phyloP scores from a whole-genome alignment of 768 basidiomycete species.

The Boletus tomentosulus region DNA sequence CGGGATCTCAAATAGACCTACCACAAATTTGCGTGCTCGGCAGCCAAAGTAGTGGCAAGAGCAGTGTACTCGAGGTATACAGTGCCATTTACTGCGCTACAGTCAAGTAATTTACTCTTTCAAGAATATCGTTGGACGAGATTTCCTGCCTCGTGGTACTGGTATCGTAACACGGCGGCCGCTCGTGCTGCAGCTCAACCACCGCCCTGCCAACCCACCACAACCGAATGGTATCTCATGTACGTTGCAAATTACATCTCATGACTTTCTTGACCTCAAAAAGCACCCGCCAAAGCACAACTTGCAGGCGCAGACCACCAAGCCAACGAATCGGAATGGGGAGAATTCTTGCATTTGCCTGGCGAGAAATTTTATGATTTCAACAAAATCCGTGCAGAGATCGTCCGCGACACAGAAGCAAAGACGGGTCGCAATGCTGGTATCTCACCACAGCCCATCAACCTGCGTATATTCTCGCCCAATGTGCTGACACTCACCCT shows the following conservation, averaged over 20 bases:
- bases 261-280: not conserved
- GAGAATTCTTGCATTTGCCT: slow-evolving; percentile 95
- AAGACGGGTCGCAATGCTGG: slow-evolving; percentile 99
- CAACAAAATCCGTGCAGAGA: slow-evolving; percentile 93
- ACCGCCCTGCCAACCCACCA: slow-evolving; percentile 58
- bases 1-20: slow-evolving; percentile 76
- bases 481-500: slow-evolving; percentile 96
- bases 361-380: slow-evolving; percentile 99
- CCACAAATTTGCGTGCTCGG: slow-evolving; percentile 91
- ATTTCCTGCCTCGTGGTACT: slow-evolving; percentile 97
- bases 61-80: slow-evolving; percentile 84
- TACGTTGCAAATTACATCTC: slow-evolving; percentile 26
- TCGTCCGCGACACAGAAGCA: slow-evolving; percentile 93
- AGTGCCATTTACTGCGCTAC: not conserved
- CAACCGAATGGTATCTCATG: slow-evolving; percentile 42
- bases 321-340: slow-evolving; percentile 95
- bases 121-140: slow-evolving; percentile 96
- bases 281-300: slow-evolving; percentile 16
- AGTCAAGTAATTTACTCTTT: slow-evolving; percentile 7
- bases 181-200: slow-evolving; percentile 92
- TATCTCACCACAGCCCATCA: slow-evolving; percentile 96
- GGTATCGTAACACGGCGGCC: slow-evolving; percentile 98
- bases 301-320: slow-evolving; percentile 56
- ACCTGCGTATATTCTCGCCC: slow-evolving; percentile 94
- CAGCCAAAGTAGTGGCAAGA: slow-evolving; percentile 91